Evolutionary conservation across 228 moss, liverwort and hornwort genomes (phyloP).

Genomic region (Sphagnum magellanicum): DNA sequence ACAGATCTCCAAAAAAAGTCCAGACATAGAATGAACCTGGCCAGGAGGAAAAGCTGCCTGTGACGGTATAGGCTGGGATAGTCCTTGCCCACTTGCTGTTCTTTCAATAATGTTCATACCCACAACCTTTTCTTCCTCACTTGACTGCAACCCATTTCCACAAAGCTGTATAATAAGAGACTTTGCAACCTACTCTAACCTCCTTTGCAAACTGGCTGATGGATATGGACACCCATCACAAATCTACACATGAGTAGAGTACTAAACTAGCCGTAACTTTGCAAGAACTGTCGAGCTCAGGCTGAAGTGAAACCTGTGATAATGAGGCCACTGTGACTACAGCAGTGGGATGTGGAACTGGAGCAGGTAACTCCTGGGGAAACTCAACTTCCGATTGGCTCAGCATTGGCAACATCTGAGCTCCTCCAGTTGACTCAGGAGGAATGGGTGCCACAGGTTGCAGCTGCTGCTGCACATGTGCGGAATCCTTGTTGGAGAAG

Average conservation of each 20-base stretch:
- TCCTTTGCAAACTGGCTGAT: too few species aligned
- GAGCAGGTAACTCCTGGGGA: constrained; percentile 28
- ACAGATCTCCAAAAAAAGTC: too few species aligned
- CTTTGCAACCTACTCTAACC: too few species aligned
- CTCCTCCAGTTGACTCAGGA: constrained; percentile 22
- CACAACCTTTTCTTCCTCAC: constrained; percentile 63
- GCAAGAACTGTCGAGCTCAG: too few species aligned
- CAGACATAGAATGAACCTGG: constrained; percentile 36
- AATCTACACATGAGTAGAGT: too few species aligned
- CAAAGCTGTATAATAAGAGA: too few species aligned
- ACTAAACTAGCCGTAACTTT: too few species aligned
- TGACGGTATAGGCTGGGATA: constrained; percentile 39
- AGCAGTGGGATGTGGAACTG: constrained; percentile 17
- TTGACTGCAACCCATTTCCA: constrained; percentile 11
- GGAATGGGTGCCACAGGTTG: constrained; percentile 37
- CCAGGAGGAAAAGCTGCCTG: constrained; percentile 58
- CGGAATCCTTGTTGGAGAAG: constrained; percentile 76
- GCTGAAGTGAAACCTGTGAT: constrained; percentile 18
- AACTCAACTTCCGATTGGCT: constrained; percentile 40
- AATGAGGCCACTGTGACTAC: constrained; percentile 18
- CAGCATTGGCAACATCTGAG: constrained; percentile 7
- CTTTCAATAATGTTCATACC: constrained; percentile 46
- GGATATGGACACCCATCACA: too few species aligned
- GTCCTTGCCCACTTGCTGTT: constrained; percentile 48
- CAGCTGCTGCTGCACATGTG: constrained; percentile 43